phyloP scores from a whole-genome alignment of 805 yeast genomes.

The Grigorovia transvaalensis region DNA sequence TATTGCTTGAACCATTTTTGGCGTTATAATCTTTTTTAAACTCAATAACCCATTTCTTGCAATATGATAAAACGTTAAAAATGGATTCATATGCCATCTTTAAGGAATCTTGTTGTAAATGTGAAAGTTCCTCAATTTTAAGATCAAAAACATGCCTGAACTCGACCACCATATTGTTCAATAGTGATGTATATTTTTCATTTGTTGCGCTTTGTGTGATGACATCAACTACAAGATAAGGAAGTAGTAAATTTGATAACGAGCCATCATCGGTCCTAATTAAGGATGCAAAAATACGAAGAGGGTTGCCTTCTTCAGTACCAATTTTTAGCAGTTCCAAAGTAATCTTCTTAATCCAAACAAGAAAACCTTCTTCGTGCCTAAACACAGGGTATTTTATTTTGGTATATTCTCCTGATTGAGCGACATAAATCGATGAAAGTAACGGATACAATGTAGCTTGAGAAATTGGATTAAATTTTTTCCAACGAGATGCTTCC shows the following conservation, averaged over 20 bases:
- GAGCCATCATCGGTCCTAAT: slow-evolving; percentile 61
- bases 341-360: slow-evolving; percentile 66
- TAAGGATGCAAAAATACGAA: slow-evolving; percentile 52
- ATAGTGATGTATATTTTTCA: slow-evolving; percentile 29
- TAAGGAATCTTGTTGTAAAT: slow-evolving; percentile 49
- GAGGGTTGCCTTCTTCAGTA: slow-evolving; percentile 33
- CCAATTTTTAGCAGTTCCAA: slow-evolving; percentile 46
- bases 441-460: slow-evolving; percentile 68
- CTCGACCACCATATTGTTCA: slow-evolving; percentile 44
- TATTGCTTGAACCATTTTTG: slow-evolving; percentile 19
- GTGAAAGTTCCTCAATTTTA: slow-evolving; percentile 35
- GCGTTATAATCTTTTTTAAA: slow-evolving; percentile 29
- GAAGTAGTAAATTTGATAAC: slow-evolving; percentile 61
- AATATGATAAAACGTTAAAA: slow-evolving; percentile 72
- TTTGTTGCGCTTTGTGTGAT: slow-evolving; percentile 42
- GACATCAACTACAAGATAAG: slow-evolving; percentile 61
- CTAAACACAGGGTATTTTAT: slow-evolving; percentile 56
- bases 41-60: slow-evolving; percentile 60
- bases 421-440: slow-evolving; percentile 56
- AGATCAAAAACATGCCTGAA: slow-evolving; percentile 46
- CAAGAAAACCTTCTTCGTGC: slow-evolving; percentile 42
- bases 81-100: slow-evolving; percentile 61
- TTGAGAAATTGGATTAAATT: slow-evolving; percentile 53
- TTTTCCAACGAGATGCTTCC: slow-evolving; percentile 43
- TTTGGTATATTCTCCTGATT: slow-evolving; percentile 40